Conservation (phyloP, 106 monocot species). For the Platanthera zijinensis region DNA sequence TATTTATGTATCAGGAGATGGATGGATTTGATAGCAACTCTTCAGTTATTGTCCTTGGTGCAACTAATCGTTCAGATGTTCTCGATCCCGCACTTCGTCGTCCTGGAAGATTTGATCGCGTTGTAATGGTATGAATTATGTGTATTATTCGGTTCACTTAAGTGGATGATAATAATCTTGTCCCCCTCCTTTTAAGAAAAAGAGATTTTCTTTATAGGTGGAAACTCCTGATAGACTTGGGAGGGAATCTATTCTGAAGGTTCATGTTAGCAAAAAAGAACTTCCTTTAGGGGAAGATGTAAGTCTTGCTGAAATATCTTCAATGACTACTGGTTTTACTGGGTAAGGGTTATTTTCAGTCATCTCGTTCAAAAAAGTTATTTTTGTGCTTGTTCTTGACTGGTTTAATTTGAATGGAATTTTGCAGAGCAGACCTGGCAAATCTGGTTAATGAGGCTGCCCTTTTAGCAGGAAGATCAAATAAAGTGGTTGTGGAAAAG, state of each 20-base stretch:
- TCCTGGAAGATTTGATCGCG: constrained; percentile 97
- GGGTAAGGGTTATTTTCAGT: constrained; percentile 39
- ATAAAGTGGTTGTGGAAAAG: constrained; percentile 90
- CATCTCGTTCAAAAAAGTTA: neutral
- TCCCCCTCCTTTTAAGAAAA: neutral
- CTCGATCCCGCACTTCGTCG: constrained; percentile 97
- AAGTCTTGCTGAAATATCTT: constrained; percentile 71
- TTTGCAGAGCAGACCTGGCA: constrained; percentile 95
- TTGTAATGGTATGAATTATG: constrained; percentile 70
- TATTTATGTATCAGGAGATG: constrained; percentile 66
- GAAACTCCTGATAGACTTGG: constrained; percentile 92
- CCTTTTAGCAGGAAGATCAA: constrained; percentile 75
- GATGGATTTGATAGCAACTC: constrained; percentile 99
- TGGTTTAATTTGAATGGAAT: constrained; percentile 15
- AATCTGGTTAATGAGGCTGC: constrained; percentile 99
- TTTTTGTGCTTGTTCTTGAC: constrained; percentile 17
- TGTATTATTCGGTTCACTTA: neutral
- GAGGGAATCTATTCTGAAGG: constrained; percentile 89
- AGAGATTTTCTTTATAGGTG: constrained; percentile 37
- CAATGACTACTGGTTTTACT: constrained; percentile 98
- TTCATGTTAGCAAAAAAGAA: constrained; percentile 81
- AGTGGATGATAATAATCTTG: neutral
- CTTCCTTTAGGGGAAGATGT: constrained; percentile 86
- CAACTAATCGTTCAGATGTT: constrained; percentile 96
- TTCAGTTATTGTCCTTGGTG: constrained; percentile 94